A percentile compares a stretch with the other conserved stretches of the same genome.
phyloP scores from a whole-genome alignment of 257 asterid species.

The Linderniella brevidens region DNA sequence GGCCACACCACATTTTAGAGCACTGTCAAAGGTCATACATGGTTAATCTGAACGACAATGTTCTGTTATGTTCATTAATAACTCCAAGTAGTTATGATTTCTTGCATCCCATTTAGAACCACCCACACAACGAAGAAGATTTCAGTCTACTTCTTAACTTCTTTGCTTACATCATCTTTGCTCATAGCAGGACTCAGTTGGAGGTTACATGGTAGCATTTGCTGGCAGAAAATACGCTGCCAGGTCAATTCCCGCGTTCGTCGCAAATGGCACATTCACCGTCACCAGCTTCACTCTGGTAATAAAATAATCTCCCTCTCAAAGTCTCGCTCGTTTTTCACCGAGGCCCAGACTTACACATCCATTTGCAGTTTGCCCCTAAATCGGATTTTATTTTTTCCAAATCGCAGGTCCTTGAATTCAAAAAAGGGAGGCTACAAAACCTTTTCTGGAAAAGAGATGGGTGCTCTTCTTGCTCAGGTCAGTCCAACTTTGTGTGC shows the following conservation, averaged over 20 bases:
- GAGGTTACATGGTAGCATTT: conserved; percentile 98
- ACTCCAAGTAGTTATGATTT: too few species aligned
- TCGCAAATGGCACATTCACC: conserved; percentile 43
- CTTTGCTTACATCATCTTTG: background rate
- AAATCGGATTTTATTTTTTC: conserved; percentile 1
- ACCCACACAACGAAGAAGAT: too few species aligned
- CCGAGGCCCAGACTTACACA: too few species aligned
- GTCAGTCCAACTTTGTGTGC: conserved; percentile 50
- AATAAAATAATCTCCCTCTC: conserved; percentile 14
- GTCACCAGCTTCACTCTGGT: conserved; percentile 95
- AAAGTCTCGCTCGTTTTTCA: background rate
- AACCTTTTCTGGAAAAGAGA: conserved; percentile 91
- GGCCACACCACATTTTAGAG: too few species aligned
- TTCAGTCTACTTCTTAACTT: too few species aligned
- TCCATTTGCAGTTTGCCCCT: background rate
- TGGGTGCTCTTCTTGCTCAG: conserved; percentile 58
- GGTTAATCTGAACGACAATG: too few species aligned
- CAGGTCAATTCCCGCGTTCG: conserved; percentile 73
- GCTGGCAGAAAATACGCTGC: conserved; percentile 93
- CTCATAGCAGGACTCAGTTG: conserved; percentile 41
- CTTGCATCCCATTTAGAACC: too few species aligned
- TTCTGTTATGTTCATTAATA: too few species aligned
- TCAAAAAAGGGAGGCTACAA: conserved; percentile 81
- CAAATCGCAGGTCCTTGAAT: conserved; percentile 59
- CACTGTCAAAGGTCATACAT: too few species aligned